Base-by-base conservation (phyloP, 331 rosid species). In the Pyrus hybrid region DNA sequence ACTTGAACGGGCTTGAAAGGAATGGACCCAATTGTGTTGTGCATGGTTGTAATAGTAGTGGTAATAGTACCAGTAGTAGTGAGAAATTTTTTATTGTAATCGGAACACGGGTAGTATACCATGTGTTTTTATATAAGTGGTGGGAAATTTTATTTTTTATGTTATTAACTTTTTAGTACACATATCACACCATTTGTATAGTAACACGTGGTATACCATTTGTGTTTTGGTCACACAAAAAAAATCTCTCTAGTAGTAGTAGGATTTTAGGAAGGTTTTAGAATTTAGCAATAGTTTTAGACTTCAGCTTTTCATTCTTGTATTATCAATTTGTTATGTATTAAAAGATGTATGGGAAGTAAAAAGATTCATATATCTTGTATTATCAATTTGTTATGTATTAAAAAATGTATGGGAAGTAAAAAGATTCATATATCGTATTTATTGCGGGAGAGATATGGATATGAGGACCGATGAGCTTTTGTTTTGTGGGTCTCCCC, bases 191-290 rank as follows among this genome's bases (percentile, higher is more conserved):
- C 3, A 35, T 35, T 35, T 35, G 3, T 35, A 35, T 35, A 35
- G 0, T 35, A 0, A 35, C 12, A 35, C 43, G 3, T 35, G 43
- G 0, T 35, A 3, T 35, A 35, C 12, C 43, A 35, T 3, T 0
- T 8, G 1, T 35, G 12, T 35, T 35, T 1, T 11, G 43, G 43
- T 35, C 43, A 8, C 0, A 35, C 2, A 3, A 35, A 35, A 35
- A 35, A 35, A 35, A 35, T 35, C 43, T 35, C 43, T 35, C 28
- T 26, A 26, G 28, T 58, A 5, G 37, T 60, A 25, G 30, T 23
- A 23, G 64, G 81, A 7, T 77, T 29, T 11, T 37, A 53, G 60
- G 74, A 54, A 56, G 63, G 32, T 63, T 72, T 56, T 14, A 35
- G 56, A 57, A 13, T 71, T 72, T 14, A 58, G 51, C 76, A 7